Base-by-base conservation (phyloP, 176 grass and related monocot species). In the Aegilops longissima region DNA sequence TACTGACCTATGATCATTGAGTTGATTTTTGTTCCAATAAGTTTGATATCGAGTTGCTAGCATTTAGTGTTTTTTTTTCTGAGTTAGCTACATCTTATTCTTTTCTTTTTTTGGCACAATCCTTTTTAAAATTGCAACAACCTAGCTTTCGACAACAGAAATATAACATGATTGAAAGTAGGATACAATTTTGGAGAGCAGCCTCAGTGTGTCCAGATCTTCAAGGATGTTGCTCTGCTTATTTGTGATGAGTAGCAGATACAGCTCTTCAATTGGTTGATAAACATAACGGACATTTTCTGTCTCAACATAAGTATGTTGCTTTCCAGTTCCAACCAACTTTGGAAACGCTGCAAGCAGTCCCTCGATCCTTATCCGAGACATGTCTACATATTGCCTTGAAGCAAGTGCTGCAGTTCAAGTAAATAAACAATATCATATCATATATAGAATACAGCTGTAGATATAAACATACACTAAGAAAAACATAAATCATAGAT, bases 241-340 rank as follows among this genome's bases (percentile, higher is more conserved):
- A 78, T 97, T 94, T n/a, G 92, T 94, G 74, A 92, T 89, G 79
- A 97, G 36, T 70, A 94, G 24, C 58, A 92, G 76, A 90, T 92
- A 97, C 10, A 95, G 78, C 30, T 61, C 78, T 89, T 97, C 95
- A 61, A 97, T 97, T 66, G 92, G 91, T 83, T 95, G 95, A 85
- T 95, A 97, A n/a, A 97, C 87, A 88, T 97, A 97, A 66, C 95
- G 90, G 39, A 95, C 95, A 88, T 93, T 94, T 87, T 97, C 92
- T 73, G 92, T 90, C 80, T 94, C 94, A 75, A 97, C 85, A 86
- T 94, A 94, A 42, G 94, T 96, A 80, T 97, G 95, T 63, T 97
- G 95, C 77, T 95, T 97, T 91, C 90, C 93, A 67, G 82, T 95
- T 74, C 92, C 95, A 51, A 97, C 90, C 89, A 97, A 81, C 64